Percentiles rank a stretch among this genome's conserved stretches.
phyloP scores from a whole-genome alignment of 495 filamentous ascomycete genomes.

The Aspergillus mulundensis region DNA sequence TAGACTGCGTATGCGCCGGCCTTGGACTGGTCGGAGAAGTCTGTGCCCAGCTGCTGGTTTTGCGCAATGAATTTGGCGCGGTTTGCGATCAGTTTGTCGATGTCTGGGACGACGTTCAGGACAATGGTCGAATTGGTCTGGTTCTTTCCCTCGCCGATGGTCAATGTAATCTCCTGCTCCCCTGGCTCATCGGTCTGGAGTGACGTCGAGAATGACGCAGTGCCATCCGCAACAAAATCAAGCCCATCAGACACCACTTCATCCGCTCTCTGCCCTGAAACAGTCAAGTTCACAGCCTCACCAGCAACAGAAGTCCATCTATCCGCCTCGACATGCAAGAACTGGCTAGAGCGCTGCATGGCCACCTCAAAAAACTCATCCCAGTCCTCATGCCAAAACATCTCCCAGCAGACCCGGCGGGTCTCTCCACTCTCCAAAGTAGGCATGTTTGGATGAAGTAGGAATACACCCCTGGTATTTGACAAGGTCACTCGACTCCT shows the following conservation, averaged over 20 bases:
- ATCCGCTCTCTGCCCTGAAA: too few species aligned
- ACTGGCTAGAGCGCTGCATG: neutral
- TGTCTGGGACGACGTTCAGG: neutral
- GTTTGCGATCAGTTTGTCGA: neutral
- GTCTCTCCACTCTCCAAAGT: neutral
- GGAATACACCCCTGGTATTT: neutral
- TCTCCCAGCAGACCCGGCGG: neutral
- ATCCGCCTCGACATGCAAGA: neutral
- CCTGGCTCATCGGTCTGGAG: neutral
- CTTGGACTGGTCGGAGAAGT: neutral
- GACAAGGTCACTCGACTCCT: neutral
- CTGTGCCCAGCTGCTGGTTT: neutral
- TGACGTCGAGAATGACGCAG: neutral
- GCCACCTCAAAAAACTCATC: neutral
- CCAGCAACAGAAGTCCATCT: neutral
- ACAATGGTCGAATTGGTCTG: neutral
- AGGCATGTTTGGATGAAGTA: neutral
- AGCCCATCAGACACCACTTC: too few species aligned
- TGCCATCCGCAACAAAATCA: neutral
- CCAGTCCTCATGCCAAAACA: slow-evolving; percentile 1
- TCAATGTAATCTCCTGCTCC: neutral
- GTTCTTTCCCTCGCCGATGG: neutral
- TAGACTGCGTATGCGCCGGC: neutral
- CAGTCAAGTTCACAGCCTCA: neutral
- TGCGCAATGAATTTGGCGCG: neutral